phyloP scores from a whole-genome alignment of 1,284 basidiomycete genomes.

The Microstroma glucosiphilum region DNA sequence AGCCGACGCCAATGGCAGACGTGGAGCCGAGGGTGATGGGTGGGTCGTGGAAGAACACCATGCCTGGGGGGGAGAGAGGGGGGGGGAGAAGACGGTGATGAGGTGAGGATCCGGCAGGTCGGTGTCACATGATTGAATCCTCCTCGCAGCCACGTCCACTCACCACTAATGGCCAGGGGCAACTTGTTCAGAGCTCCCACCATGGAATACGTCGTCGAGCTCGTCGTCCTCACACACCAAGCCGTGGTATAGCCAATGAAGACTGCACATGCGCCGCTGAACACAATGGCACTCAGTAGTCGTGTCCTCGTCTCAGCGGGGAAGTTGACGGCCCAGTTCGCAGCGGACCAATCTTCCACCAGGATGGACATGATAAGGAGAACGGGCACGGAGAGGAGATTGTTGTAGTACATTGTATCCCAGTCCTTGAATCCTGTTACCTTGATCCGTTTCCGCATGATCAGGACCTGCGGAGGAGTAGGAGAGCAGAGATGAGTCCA shows the following conservation, averaged over 20 bases:
- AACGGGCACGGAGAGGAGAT: slow-evolving; percentile 87
- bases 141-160: background rate
- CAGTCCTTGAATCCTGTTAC: slow-evolving; percentile 95
- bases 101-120: background rate
- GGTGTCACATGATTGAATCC: background rate
- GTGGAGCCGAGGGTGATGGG: slow-evolving; percentile 75
- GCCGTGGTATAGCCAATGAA: slow-evolving; percentile 97
- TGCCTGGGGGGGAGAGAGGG: slow-evolving; percentile 16
- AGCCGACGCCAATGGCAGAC: slow-evolving; percentile 78
- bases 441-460: slow-evolving; percentile 97
- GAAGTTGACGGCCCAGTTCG: slow-evolving; percentile 77
- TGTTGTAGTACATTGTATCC: slow-evolving; percentile 99
- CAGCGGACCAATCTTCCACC: slow-evolving; percentile 81
- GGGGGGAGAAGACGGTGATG: background rate
- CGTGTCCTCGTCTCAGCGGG: slow-evolving; percentile 73
- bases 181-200: slow-evolving; percentile 98
- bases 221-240: slow-evolving; percentile 94
- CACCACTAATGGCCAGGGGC: slow-evolving; percentile 65
- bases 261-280: slow-evolving; percentile 93
- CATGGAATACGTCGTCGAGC: slow-evolving; percentile 98
- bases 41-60: slow-evolving; percentile 62
- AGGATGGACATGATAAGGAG: slow-evolving; percentile 75
- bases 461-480: slow-evolving; percentile 63
- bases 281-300: slow-evolving; percentile 79
- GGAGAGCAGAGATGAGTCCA: background rate